Evolutionary conservation across 768 basidiomycete genomes (phyloP).

Genomic region (Kwoniella dejecticola): DNA sequence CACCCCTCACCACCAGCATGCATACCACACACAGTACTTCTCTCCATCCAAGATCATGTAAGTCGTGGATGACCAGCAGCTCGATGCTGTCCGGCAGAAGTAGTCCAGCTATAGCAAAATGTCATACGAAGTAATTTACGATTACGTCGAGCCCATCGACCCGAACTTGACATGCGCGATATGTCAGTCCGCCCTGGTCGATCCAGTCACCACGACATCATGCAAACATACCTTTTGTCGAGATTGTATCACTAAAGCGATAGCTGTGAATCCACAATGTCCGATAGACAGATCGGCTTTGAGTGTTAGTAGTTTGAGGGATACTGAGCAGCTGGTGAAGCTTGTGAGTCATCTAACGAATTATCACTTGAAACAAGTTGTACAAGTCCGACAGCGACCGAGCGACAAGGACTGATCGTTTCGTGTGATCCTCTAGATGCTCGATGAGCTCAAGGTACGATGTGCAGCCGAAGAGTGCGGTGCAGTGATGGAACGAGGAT

Average conservation of each 20-base stretch:
- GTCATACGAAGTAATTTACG: slow-evolving; percentile 36
- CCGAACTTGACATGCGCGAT: slow-evolving; percentile 49
- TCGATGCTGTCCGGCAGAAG: too few relatives aligned
- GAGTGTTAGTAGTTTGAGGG: slow-evolving; percentile 34
- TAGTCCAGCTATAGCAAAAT: too few relatives aligned
- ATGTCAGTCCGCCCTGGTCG: slow-evolving; percentile 58
- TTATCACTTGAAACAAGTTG: too few relatives aligned
- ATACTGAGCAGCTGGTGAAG: slow-evolving; percentile 44
- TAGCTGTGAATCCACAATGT: slow-evolving; percentile 70
- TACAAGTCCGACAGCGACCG: too few relatives aligned
- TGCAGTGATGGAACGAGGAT: slow-evolving; percentile 36
- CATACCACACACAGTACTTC: too few relatives aligned
- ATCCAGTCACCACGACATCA: slow-evolving; percentile 71
- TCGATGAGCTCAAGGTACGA: slow-evolving; percentile 43
- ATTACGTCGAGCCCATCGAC: slow-evolving; percentile 46
- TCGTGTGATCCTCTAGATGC: slow-evolving; percentile 17
- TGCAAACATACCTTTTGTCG: slow-evolving; percentile 85
- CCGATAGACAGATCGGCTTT: slow-evolving; percentile 80
- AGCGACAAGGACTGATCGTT: too few relatives aligned
- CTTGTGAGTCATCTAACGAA: slow-evolving; percentile 22
- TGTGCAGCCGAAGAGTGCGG: slow-evolving; percentile 41
- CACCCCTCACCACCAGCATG: too few relatives aligned
- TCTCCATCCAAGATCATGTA: too few relatives aligned
- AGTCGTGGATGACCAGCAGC: too few relatives aligned
- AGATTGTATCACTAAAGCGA: slow-evolving; percentile 74